Conservation (phyloP, 2,329 filamentous ascomycete genomes). For the Ascosphaera aggregata region DNA sequence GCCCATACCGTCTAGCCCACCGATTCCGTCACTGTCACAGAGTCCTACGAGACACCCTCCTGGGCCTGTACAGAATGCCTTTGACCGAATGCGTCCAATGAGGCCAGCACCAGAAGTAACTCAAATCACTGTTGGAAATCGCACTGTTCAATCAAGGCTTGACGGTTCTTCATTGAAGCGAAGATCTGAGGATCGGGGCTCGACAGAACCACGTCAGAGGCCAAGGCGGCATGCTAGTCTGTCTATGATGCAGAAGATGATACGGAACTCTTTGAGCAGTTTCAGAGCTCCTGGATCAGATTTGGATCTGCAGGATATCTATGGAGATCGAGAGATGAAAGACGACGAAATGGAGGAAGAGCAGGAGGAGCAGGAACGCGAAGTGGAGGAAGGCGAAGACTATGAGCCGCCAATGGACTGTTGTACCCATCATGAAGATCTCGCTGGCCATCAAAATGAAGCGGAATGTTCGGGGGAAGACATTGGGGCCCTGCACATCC, state of each 20-base stretch:
- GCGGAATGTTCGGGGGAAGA: conserved; percentile 5
- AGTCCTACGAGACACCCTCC: conserved; percentile 11
- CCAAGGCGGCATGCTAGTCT: conserved; percentile 14
- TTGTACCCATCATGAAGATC: conserved; percentile 6
- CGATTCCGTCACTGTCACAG: conserved; percentile 1
- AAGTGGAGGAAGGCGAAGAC: conserved; percentile 10
- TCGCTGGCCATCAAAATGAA: conserved; percentile 6
- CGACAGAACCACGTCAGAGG: conserved; percentile 7
- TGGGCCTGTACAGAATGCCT: conserved; percentile 33
- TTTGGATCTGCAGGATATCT: conserved; percentile 6
- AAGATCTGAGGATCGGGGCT: conserved; percentile 10
- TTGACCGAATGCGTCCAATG: conserved; percentile 40
- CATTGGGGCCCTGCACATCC: background rate
- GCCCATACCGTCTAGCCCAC: background rate
- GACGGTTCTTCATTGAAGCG: conserved; percentile 25
- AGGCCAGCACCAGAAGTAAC: conserved; percentile 39
- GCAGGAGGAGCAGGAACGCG: conserved; percentile 12
- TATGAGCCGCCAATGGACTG: conserved; percentile 8
- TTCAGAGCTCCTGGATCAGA: conserved; percentile 26
- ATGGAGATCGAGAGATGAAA: conserved; percentile 6
- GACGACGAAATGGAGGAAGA: conserved; percentile 9
- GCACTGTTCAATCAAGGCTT: conserved; percentile 41
- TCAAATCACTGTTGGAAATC: conserved; percentile 51
- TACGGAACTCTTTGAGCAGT: conserved; percentile 3
- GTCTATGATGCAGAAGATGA: conserved; percentile 9